Conservation (phyloP, 495 filamentous ascomycete species). For the Penicillium lagena region DNA sequence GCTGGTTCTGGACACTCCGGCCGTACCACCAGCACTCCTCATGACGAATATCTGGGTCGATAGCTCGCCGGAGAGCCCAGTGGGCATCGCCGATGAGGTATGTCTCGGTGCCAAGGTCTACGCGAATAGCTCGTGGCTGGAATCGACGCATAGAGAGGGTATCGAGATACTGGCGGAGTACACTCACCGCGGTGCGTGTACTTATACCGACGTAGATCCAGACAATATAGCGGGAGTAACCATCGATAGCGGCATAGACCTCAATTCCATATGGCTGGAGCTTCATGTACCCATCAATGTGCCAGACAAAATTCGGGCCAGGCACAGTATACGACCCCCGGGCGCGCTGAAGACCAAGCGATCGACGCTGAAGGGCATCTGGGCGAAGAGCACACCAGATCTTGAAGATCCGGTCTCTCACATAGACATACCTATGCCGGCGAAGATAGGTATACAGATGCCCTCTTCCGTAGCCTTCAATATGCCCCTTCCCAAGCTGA, state of each 20-base stretch:
- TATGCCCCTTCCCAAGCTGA: conserved; percentile 3
- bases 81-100: conserved; percentile 10
- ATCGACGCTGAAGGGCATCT: conserved; percentile 4
- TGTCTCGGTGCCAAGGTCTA: conserved; percentile 7
- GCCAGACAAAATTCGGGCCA: conserved; percentile 17
- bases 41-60: conserved; percentile 1
- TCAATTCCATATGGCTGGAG: conserved; percentile 13
- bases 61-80: conserved; percentile 19
- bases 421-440: conserved; percentile 6
- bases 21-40: conserved; percentile 6
- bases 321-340: conserved; percentile 9
- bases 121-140: conserved; percentile 6
- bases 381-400: conserved; percentile 7
- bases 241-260: conserved; percentile 16
- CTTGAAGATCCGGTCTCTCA: conserved; percentile 9
- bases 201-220: conserved; percentile 14
- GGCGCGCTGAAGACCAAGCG: conserved; percentile 7
- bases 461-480: conserved; percentile 11
- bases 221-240: conserved; percentile 14
- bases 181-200: conserved; percentile 9
- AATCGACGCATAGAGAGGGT: conserved; percentile 1
- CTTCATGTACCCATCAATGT: conserved; percentile 13
- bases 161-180: conserved; percentile 14
- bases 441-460: conserved; percentile 9
- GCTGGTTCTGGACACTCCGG: conserved; percentile 8